Base-by-base conservation (phyloP, 352 stramenopile genomes). In the Globisporangium cylindrosporum region DNA sequence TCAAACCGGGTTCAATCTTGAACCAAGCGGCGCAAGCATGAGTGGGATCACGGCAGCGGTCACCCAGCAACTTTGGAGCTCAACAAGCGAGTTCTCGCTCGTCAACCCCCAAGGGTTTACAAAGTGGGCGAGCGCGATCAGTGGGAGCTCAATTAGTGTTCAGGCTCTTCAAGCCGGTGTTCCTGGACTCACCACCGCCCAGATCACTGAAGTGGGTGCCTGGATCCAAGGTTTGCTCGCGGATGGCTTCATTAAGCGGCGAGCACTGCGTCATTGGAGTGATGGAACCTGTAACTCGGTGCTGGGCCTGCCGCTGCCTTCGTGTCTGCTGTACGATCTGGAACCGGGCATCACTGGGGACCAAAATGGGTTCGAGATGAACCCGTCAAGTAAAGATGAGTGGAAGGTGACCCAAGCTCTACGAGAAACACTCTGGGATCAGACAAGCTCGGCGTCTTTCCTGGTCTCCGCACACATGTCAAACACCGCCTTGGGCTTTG, bases 321-420 rank as follows among this genome's bases (percentile, higher is more conserved):
- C 62, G 0, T 89, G 81, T 43, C 48, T 89, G 8, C 41, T 75
- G 4, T 92, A 90, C 57, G 78, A 92, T 53, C 63, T 93, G 7
- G 86, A 93, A 62, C 86, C 86, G 0, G 70, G 74, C 20, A 75
- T 90, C 15, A 54, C 69, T 6, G 78, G 78, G 4, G 57, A 75
- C 1, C 81, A 92, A 60, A 22, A 63, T 0, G 83, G 86, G 0
- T 92, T 92, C 34, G 86, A 93, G 61, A 86, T 91, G 74, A 89
- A 92, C 58, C 74, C 80, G 1, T 58, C 41, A 1, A 64, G 56
- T n/a, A 62, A 73, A 7, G 5, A 41, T 0, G 55, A 56, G 0
- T 72, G 73, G 34, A 58, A 57, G 12, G 63, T 86, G 20, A 64
- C 62, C 0, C 72, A 75, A 34, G 27, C 57, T 1, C 27, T 74